phyloP scores from a whole-genome alignment of 148 eudicot species.

The Suaeda aralocaspica region DNA sequence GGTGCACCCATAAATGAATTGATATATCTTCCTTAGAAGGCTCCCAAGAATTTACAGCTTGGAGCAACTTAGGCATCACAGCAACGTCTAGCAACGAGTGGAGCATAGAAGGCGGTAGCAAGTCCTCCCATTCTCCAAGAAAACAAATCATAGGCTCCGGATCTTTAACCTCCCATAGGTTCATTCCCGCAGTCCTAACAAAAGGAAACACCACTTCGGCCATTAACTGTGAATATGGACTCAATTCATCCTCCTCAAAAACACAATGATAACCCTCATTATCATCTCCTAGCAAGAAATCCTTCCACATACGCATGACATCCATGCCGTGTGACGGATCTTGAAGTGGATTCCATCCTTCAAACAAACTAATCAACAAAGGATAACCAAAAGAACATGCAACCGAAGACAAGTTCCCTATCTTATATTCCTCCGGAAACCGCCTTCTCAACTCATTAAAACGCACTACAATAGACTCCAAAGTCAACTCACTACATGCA shows the following conservation, averaged over 20 bases:
- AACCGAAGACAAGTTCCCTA: constrained; percentile 63
- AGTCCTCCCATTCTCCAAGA: constrained; percentile 72
- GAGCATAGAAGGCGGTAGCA: constrained; percentile 57
- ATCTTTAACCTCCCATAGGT: constrained; percentile 86
- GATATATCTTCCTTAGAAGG: constrained; percentile 78
- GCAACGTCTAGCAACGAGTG: constrained; percentile 61
- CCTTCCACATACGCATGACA: constrained; percentile 57
- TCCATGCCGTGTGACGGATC: constrained; percentile 67
- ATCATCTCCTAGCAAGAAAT: constrained; percentile 63
- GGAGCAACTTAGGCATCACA: constrained; percentile 69
- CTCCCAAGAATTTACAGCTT: constrained; percentile 83
- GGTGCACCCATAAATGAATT: constrained; percentile 85
- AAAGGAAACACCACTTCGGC: constrained; percentile 90
- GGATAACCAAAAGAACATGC: constrained; percentile 80
- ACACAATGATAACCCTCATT: constrained; percentile 33
- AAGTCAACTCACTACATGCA: constrained; percentile 48
- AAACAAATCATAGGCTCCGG: constrained; percentile 85
- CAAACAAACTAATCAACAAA: constrained; percentile 67
- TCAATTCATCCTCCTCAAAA: constrained; percentile 47
- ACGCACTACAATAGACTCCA: constrained; percentile 53
- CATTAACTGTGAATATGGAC: constrained; percentile 58
- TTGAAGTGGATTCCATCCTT: constrained; percentile 87
- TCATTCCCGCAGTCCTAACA: constrained; percentile 74
- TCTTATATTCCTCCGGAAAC: constrained; percentile 62
- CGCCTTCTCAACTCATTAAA: constrained; percentile 51